Conservation (phyloP, 495 filamentous ascomycete genomes). For the Aspergillus diversus region DNA sequence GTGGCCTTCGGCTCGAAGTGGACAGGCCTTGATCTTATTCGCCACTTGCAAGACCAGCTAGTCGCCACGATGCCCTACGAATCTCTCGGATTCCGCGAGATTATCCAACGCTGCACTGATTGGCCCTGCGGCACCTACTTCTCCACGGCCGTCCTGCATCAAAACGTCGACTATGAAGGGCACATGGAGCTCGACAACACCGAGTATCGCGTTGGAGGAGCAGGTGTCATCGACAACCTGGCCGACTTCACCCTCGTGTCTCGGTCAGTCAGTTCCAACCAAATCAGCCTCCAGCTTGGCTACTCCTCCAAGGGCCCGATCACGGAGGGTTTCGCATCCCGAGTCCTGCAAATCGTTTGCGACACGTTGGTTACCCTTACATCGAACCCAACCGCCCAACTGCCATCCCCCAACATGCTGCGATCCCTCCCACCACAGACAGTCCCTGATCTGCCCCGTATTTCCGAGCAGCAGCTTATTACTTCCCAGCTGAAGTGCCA, state of each 20-base stretch:
- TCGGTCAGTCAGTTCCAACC: neutral
- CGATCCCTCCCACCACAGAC: conserved; percentile 9
- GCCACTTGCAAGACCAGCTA: conserved; percentile 47
- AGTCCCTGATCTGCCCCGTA: conserved; percentile 4
- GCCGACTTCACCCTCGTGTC: conserved; percentile 10
- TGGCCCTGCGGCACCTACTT: conserved; percentile 41
- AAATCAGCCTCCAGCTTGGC: conserved; percentile 5
- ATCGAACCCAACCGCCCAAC: conserved; percentile 6
- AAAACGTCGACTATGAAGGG: conserved; percentile 25
- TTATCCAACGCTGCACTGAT: conserved; percentile 46
- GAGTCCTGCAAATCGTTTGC: conserved; percentile 8
- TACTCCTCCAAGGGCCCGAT: conserved; percentile 11
- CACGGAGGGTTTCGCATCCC: conserved; percentile 1
- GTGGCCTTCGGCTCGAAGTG: conserved; percentile 33
- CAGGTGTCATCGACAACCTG: conserved; percentile 10
- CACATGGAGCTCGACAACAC: conserved; percentile 8
- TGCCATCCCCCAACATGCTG: conserved; percentile 5
- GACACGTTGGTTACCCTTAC: conserved; percentile 6
- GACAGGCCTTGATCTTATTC: conserved; percentile 41
- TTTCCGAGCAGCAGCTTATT: neutral
- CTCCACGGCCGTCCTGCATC: conserved; percentile 28
- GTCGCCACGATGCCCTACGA: conserved; percentile 46
- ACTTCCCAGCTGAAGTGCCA: conserved; percentile 7
- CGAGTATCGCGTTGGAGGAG: conserved; percentile 1
- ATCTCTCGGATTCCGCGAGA: conserved; percentile 47